These are phyloP conservation scores for Eurotiales sp. DNA, from an alignment of 2,329 filamentous ascomycete species.

Conservation along the genomic window DNA sequence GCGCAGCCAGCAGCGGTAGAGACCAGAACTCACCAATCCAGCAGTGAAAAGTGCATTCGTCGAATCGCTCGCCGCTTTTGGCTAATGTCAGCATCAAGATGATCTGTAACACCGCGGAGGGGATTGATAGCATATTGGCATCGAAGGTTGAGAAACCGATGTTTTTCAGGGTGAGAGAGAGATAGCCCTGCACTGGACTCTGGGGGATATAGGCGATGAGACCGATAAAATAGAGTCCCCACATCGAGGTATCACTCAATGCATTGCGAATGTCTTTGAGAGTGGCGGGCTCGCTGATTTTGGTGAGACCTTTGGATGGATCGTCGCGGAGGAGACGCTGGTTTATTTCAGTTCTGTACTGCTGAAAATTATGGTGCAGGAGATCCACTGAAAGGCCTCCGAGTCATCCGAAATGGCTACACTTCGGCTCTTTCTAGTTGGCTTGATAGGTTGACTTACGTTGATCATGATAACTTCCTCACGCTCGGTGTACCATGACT, in stretches of 20 bases:
- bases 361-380: too few relatives aligned
- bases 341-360: background rate
- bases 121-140: conserved; percentile 29
- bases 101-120: conserved; percentile 42
- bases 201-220: conserved; percentile 54
- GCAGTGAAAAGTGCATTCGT: conserved; percentile 51
- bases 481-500: conserved; percentile 59
- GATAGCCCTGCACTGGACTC: conserved; percentile 47
- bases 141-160: conserved; percentile 30
- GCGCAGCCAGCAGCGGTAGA: conserved; percentile 48
- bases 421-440: too few relatives aligned
- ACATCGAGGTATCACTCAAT: conserved; percentile 5
- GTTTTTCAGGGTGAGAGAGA: conserved; percentile 51
- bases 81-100: conserved; percentile 34
- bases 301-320: conserved; percentile 47
- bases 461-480: conserved; percentile 62
- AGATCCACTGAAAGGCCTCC: too few relatives aligned
- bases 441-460: background rate
- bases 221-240: conserved; percentile 47
- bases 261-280: background rate
- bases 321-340: conserved; percentile 55
- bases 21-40: conserved; percentile 51
- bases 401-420: too few relatives aligned
- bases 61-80: conserved; percentile 50
- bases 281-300: background rate